phyloP scores from a whole-genome alignment of 176 grass and related monocot genomes.

The Guadua angustifolia region DNA sequence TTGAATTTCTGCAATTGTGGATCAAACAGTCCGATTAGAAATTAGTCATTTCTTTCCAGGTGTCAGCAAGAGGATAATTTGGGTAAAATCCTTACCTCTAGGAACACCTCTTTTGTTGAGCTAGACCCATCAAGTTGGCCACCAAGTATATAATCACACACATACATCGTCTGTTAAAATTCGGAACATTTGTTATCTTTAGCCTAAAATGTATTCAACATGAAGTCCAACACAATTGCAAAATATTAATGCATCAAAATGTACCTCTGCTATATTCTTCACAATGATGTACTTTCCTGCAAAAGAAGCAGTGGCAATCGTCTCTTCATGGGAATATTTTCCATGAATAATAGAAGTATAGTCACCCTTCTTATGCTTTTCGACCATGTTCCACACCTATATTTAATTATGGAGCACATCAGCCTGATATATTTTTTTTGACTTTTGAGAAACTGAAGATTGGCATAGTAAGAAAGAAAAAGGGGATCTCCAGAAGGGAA shows the following conservation, averaged over 20 bases:
- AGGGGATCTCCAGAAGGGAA: neutral
- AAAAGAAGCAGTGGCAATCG: constrained; percentile 95
- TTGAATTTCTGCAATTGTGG: constrained; percentile 84
- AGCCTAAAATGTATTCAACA: neutral
- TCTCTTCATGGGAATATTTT: constrained; percentile 96
- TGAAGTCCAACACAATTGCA: constrained; percentile 23
- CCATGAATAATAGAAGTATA: constrained; percentile 97
- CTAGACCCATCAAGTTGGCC: constrained; percentile 92
- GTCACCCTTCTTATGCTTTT: constrained; percentile 99
- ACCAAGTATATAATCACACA: constrained; percentile 95
- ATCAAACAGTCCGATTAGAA: constrained; percentile 9
- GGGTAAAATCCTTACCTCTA: constrained; percentile 56
- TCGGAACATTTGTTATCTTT: constrained; percentile 14
- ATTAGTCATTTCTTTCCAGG: constrained; percentile 12
- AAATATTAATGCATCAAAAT: neutral
- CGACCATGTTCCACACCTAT: constrained; percentile 98
- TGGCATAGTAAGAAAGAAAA: constrained; percentile 10
- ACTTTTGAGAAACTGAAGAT: neutral
- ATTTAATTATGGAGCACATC: neutral
- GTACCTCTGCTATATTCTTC: constrained; percentile 91
- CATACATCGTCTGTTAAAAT: constrained; percentile 72
- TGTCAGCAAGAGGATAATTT: constrained; percentile 14
- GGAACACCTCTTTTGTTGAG: constrained; percentile 85
- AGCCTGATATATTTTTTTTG: neutral
- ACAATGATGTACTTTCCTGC: constrained; percentile 86